Evolutionary conservation across 2,329 filamentous ascomycete genomes (phyloP).

Genomic region (Cryphonectria carpinicola): DNA sequence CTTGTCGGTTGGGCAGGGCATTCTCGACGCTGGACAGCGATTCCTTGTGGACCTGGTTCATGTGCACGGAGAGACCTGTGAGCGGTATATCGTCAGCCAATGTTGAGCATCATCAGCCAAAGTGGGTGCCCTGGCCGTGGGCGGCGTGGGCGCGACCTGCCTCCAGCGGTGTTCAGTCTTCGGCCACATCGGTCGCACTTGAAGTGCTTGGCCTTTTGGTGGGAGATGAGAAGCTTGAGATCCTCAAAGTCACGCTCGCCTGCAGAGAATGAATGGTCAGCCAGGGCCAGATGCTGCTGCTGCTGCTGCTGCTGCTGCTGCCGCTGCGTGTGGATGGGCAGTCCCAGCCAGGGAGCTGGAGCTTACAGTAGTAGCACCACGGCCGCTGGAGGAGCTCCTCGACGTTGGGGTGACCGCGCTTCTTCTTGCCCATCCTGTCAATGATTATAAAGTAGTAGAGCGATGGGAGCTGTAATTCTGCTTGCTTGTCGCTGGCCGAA

Average conservation of each 20-base stretch:
- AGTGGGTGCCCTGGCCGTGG: no score
- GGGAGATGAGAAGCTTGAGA: constrained; percentile 91
- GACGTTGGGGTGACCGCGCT: constrained; percentile 81
- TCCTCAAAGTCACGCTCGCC: constrained; percentile 97
- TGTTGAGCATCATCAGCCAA: neutral
- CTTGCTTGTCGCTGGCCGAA: neutral
- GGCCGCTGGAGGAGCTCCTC: constrained; percentile 86
- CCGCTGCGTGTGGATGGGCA: constrained; percentile 3
- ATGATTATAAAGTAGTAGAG: neutral
- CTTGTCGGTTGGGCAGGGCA: constrained; percentile 82
- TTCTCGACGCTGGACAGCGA: constrained; percentile 87
- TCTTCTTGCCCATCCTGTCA: constrained; percentile 80
- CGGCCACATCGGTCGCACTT: constrained; percentile 92
- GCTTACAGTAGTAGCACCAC: constrained; percentile 95
- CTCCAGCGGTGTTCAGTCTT: constrained; percentile 90
- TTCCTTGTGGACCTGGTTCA: constrained; percentile 99
- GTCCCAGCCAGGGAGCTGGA: constrained; percentile 1
- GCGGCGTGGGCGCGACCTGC: constrained; percentile 51
- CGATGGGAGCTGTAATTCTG: constrained; percentile 11
- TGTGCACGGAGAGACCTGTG: constrained; percentile 87
- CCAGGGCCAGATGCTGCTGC: constrained; percentile 1
- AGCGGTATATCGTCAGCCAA: constrained; percentile 26
- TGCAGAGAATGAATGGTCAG: constrained; percentile 38
- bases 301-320: neutral
- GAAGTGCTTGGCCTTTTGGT: constrained; percentile 99